These are phyloP conservation scores for Lupinus albus DNA, from an alignment of 306 rosid species.

Conservation along the genomic window DNA sequence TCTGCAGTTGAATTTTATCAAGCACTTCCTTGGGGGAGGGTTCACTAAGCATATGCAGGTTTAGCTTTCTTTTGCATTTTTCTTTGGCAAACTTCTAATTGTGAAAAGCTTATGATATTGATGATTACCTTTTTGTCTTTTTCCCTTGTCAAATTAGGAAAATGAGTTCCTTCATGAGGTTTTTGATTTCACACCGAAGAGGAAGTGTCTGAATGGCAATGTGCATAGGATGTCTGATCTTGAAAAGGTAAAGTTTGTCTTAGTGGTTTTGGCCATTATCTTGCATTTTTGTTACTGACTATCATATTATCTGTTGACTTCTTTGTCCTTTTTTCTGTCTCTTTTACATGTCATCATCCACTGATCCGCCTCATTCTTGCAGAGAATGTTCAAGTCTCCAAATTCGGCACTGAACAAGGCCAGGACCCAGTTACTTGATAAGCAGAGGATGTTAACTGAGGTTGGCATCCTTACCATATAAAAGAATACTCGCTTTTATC, in stretches of 20 bases:
- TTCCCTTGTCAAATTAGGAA: constrained; percentile 58
- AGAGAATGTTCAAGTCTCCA: constrained; percentile 88
- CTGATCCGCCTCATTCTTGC: constrained; percentile 36
- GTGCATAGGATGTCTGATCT: constrained; percentile 68
- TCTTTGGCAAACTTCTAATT: constrained; percentile 12
- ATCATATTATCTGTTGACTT: background rate
- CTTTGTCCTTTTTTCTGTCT: background rate
- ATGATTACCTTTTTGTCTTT: background rate
- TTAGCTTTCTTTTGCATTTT: constrained; percentile 30
- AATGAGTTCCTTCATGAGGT: constrained; percentile 84
- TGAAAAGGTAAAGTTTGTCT: constrained; percentile 65
- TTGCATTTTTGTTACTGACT: background rate
- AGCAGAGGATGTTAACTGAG: constrained; percentile 78
- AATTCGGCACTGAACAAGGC: constrained; percentile 84
- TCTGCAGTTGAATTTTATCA: constrained; percentile 78
- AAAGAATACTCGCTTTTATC: background rate
- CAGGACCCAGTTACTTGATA: constrained; percentile 80
- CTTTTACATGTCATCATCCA: background rate
- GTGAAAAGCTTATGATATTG: constrained; percentile 11
- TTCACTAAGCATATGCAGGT: constrained; percentile 97
- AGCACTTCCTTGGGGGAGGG: constrained; percentile 90
- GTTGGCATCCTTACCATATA: constrained; percentile 47
- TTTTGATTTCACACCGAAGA: constrained; percentile 80
- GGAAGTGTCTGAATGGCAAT: constrained; percentile 42
- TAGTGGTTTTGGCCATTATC: constrained; percentile 15